Evolutionary conservation across 148 eudicot genomes (phyloP).

Genomic region (Pharnaceum exiguum): DNA sequence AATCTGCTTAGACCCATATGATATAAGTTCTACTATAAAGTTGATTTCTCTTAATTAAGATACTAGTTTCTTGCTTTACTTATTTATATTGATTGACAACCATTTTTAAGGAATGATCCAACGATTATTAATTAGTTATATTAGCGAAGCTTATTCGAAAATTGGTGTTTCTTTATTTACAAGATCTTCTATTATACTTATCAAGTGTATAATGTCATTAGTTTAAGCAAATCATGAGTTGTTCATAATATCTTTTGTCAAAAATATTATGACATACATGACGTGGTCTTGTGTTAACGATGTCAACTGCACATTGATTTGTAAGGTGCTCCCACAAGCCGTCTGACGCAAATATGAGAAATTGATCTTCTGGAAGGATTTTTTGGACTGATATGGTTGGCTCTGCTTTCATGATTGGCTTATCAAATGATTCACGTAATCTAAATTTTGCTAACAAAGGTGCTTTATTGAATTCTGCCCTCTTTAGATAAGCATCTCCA

Average conservation of each 20-base stretch:
- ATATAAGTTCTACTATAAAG: no score
- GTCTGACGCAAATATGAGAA: constrained; percentile 80
- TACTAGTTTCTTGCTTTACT: no score
- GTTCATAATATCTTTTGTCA: not conserved
- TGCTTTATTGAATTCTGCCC: constrained; percentile 55
- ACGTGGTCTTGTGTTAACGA: constrained; percentile 49
- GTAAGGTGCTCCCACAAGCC: constrained; percentile 85
- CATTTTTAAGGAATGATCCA: no score
- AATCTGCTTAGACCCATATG: no score
- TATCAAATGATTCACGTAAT: constrained; percentile 44
- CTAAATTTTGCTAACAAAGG: constrained; percentile 63
- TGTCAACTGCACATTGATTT: constrained; percentile 75
- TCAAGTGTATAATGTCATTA: no score
- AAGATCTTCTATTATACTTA: no score
- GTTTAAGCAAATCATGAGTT: not conserved
- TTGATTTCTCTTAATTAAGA: no score
- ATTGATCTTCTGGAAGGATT: constrained; percentile 52
- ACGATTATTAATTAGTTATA: no score
- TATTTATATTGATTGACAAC: no score
- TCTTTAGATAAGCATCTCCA: constrained; percentile 82
- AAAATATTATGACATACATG: constrained; percentile 34
- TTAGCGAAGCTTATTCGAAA: no score
- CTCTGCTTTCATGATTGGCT: constrained; percentile 61
- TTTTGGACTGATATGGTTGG: constrained; percentile 56
- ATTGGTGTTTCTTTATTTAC: no score